Conservation (phyloP, 257 asterid species). For the Knoxia roxburghii region DNA sequence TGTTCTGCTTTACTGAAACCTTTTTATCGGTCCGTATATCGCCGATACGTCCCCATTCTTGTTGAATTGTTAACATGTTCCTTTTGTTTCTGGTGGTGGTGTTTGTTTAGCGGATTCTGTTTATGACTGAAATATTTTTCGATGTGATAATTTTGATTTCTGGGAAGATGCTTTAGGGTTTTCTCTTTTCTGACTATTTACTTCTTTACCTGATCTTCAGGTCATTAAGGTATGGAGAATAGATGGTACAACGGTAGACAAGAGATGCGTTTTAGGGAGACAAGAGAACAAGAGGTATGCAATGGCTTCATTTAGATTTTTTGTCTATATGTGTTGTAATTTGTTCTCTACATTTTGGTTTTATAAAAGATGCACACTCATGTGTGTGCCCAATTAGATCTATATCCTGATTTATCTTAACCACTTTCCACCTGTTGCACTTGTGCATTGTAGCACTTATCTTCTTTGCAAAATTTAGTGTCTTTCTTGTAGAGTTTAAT, state of each 20-base stretch:
- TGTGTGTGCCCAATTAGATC: neutral
- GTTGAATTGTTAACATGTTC: neutral
- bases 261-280: conserved; percentile 52
- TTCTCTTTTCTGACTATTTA: neutral
- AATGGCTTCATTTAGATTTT: neutral
- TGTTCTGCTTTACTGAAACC: too few relatives aligned
- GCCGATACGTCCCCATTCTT: too few relatives aligned
- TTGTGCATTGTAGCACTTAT: neutral
- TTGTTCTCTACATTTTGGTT: neutral
- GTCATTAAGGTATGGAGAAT: conserved; percentile 46
- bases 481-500: neutral
- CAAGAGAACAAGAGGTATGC: conserved; percentile 52
- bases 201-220: conserved; percentile 10
- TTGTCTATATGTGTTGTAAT: neutral
- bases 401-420: neutral
- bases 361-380: neutral
- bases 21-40: too few relatives aligned
- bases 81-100: neutral
- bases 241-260: conserved; percentile 58
- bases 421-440: neutral
- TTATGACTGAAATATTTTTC: neutral
- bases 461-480: neutral
- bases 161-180: neutral
- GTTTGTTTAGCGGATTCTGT: neutral
- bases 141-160: neutral